Evolutionary conservation across 1,139 yeast genomes (phyloP), one percentile per base, ranked within the genome.

Genomic region (Saccharomycopsis hybrid): DNA sequence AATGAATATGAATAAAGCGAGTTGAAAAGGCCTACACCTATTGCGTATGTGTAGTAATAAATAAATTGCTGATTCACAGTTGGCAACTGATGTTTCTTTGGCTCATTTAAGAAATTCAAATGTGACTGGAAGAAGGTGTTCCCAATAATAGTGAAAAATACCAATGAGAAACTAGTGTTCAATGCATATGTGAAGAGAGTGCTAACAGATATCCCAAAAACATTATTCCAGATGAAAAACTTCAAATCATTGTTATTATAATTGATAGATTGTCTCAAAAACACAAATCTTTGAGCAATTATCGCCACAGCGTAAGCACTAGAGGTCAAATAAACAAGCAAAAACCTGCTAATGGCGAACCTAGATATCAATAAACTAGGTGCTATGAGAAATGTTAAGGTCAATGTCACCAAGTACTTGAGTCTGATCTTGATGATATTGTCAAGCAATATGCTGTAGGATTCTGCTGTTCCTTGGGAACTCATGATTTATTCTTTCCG

Each of bases 31-130:
- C 53, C 53, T 3, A 9, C 29, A 31, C n/a, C 27, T 27, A 48
- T 32, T 5, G 46, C 37, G 39, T 48, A 30, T 2, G 46, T 13
- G 29, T 40, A 44, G 11, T 44, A 44, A 44, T 47, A 47, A 5
- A 50, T 9, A 38, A 47, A 48, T 9, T 44, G 13, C 5, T 31
- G 31, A 39, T 47, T 52, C 29, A 52, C 36, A 2, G 47, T 35
- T 33, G 51, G 49, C 5, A 41, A 36, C 29, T 48, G 45, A 42
- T 52, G 55, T 28, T 40, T 46, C 25, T 42, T 42, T 24, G 44
- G 41, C 42, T 18, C 28, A 24, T 42, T 33, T 18, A 49, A 37
- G 37, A 49, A 45, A 7, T 32, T 8, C 9, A 48, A 41, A 35
- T 43, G 32, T 3, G 18, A 11, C 8, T 35, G 32, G 41, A 47